Evolutionary conservation across 495 filamentous ascomycete genomes (phyloP), one percentile per base, ranked within the genome.

Genomic region (Apodospora peruviana): DNA sequence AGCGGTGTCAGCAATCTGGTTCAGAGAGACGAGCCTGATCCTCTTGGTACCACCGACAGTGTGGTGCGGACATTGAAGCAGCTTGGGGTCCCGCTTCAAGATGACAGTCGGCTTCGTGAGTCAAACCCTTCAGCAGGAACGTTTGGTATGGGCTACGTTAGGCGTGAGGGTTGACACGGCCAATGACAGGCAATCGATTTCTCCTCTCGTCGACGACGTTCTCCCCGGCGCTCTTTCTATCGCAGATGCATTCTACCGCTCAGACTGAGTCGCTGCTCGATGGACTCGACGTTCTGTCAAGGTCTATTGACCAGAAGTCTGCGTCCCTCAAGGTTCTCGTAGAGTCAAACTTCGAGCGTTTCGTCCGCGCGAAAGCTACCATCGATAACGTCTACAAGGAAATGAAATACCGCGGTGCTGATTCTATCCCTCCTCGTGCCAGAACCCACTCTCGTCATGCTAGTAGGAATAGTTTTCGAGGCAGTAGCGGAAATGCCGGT

Each of bases 311-410:
- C 56, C 88, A 97, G 62, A 98, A 98, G 60, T 95, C 90, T 1
- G 93, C 90, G 0, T 94, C 90, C 4, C 70, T 98, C 29, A 98
- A 98, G 64, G 86, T 94, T 1, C 77, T 98, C 3, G 93, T 98
- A 20, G 93, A 98, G 66, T 88, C 86, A 23, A 97, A 98, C 59
- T 98, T 98, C 59, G 94, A 98, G 68, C 84, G 90, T 25, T 98
- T 98, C 67, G 91, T 98, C 25, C 82, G 86, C 10, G 93, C 94
- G 5, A 98, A 98, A 63, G 86, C 89, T 3, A 96, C 90, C 5
- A 97, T 98, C 52, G 93, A 98, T 68, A 90, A 90, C 71, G 93
- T 98, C 32, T 98, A 98, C 67, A 90, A 80, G 29, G 94, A 97
- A 67, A 97, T 98, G 93, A 89, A 90, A 43, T 89, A 87, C 45